phyloP scores from a whole-genome alignment of 1,284 basidiomycete genomes.

The Bjerkandera adusta region DNA sequence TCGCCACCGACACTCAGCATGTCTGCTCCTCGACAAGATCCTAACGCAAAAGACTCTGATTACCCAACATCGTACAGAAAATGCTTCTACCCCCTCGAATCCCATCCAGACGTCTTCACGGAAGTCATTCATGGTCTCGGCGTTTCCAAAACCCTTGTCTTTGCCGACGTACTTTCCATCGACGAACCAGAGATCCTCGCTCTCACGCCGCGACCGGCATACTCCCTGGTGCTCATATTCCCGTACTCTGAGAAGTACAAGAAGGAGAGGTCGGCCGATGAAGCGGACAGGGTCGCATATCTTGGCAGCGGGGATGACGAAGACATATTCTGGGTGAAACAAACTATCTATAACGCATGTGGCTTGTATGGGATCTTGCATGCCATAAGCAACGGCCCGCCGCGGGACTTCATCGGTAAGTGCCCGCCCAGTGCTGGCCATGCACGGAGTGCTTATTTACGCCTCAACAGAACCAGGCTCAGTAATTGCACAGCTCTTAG shows the following conservation, averaged over 20 bases:
- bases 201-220: slow-evolving; percentile 6
- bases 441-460: no score
- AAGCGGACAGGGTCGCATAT: neutral
- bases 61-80: no score
- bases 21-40: no score
- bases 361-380: slow-evolving; percentile 15
- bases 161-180: slow-evolving; percentile 11
- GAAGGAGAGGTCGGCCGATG: slow-evolving; percentile 1
- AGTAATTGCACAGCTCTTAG: slow-evolving; percentile 3
- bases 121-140: slow-evolving; percentile 12
- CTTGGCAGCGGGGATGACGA: slow-evolving; percentile 7
- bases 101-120: slow-evolving; percentile 12
- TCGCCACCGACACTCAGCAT: no score
- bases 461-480: slow-evolving; percentile 11
- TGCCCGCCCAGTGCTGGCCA: neutral
- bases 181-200: slow-evolving; percentile 13
- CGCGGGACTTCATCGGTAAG: slow-evolving; percentile 10
- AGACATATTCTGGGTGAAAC: slow-evolving; percentile 11
- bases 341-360: slow-evolving; percentile 16
- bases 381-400: slow-evolving; percentile 9
- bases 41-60: no score
- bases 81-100: slow-evolving; percentile 13
- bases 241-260: slow-evolving; percentile 3
- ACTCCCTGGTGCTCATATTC: slow-evolving; percentile 13
- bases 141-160: slow-evolving; percentile 5